Percentiles rank a stretch among this genome's conserved stretches.
phyloP scores from a whole-genome alignment of 768 basidiomycete genomes.

The Hypholoma sublateritium region DNA sequence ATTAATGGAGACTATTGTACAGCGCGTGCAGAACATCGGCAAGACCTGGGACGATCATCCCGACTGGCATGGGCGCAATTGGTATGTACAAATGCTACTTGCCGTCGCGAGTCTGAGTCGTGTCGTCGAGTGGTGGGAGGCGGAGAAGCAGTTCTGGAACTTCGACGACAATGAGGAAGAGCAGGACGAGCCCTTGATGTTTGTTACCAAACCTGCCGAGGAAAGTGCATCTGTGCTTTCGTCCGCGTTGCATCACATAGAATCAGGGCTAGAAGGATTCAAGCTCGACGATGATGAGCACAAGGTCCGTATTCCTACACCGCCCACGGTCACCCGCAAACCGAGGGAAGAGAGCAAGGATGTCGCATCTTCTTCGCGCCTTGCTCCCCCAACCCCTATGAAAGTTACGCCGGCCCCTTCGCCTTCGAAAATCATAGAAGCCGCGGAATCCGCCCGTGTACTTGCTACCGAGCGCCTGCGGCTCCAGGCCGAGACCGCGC shows the following conservation, averaged over 20 bases:
- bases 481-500: conserved; percentile 90
- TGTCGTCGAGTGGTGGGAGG: conserved; percentile 99
- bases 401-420: conserved; percentile 31
- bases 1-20: conserved; percentile 82
- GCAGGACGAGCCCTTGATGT: conserved; percentile 87
- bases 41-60: conserved; percentile 97
- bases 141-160: conserved; percentile 99
- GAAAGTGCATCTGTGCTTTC: conserved; percentile 38
- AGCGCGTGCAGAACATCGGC: conserved; percentile 88
- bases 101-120: conserved; percentile 95
- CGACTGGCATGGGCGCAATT: conserved; percentile 95
- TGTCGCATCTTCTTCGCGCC: conserved; percentile 33
- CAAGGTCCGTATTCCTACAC: conserved; percentile 43
- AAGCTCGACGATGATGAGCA: conserved; percentile 53
- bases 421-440: conserved; percentile 48
- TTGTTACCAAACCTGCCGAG: conserved; percentile 88
- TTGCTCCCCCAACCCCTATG: conserved; percentile 32
- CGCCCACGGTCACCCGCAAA: conserved; percentile 50
- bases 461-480: conserved; percentile 86
- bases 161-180: conserved; percentile 92
- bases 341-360: conserved; percentile 62
- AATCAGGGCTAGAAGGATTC: conserved; percentile 44
- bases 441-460: conserved; percentile 76
- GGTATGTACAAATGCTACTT: conserved; percentile 96
- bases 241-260: conserved; percentile 36